Evolutionary conservation across 352 stramenopile species (phyloP), one percentile per base, ranked within the genome.

Genomic region (Phytophthora citricola): DNA sequence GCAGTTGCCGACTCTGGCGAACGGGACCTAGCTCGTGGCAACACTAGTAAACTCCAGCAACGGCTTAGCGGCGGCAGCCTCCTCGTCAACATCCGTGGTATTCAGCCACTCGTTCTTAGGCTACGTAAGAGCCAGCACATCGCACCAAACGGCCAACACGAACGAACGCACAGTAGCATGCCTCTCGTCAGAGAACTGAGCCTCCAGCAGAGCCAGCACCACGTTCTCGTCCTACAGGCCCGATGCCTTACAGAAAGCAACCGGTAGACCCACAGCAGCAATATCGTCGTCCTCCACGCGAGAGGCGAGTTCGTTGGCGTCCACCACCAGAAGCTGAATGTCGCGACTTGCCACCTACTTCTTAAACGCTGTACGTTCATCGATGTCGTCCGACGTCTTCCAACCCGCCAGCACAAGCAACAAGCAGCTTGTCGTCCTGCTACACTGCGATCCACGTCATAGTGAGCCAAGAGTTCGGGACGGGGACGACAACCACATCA

Each of bases 111-210:
- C 82, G 9, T 58, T 56, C 0, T 54, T 55, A 14, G 83, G 75
- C 69, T 91, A 91, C 38, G 60, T 57, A 26, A 91, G 75, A 15
- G 66, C 62, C 38, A 76, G 59, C 8, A 84, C 75, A 17, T 89
- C 80, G 31, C 83, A 79, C 80, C 80, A 91, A 20, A 91, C 79
- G 4, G 78, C 69, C 24, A 74, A 54, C 40, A 90, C 83, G 48
- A 91, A 90, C 46, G 80, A 72, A 38, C 65, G 58, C 41, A 91
- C 68, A 43, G 63, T 85, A 34, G 72, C 32, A 62, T 88, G 83
- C 53, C 80, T 72, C 34, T 76, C 71, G 1, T 20, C 24, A 0
- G 62, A 49, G 53, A 91, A 83, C 48, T 76, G 70, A 22, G 61
- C 58, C 17, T 78, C 56, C n/a, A 91, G 64, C 57, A 91, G 60